Conservation (phyloP, 1,284 basidiomycete genomes). For the Rhodofomes roseus region DNA sequence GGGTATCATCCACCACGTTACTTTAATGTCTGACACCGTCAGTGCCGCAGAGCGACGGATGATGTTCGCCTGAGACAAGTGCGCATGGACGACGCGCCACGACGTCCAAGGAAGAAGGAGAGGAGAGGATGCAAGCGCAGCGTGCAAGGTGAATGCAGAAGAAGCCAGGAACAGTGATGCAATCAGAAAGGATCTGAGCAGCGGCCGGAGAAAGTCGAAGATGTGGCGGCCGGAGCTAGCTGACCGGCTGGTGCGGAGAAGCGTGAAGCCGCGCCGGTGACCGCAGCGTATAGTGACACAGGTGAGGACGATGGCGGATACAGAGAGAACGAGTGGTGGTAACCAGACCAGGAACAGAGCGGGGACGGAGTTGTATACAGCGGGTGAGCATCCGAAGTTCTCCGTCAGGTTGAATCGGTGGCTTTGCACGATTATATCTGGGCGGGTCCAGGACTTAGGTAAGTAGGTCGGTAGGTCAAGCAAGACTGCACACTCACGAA, state of each 20-base stretch:
- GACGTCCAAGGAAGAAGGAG: neutral
- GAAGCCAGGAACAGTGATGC: neutral
- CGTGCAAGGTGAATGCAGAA: neutral
- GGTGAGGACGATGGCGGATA: constrained; percentile 28
- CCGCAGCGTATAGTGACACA: neutral
- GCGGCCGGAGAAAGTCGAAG: neutral
- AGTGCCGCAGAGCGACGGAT: neutral
- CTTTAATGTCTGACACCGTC: neutral
- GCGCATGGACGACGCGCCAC: neutral
- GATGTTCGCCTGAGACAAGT: neutral
- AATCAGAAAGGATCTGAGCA: neutral
- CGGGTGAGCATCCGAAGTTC: constrained; percentile 61
- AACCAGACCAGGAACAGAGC: constrained; percentile 54
- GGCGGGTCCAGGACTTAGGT: neutral
- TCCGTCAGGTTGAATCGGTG: constrained; percentile 65
- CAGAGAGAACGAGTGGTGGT: constrained; percentile 49
- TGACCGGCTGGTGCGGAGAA: neutral
- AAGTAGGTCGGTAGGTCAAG: neutral
- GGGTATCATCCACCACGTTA: constrained; percentile 38
- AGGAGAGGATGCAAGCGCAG: neutral
- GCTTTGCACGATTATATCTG: constrained; percentile 66
- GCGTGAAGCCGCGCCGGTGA: neutral
- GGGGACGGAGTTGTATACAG: constrained; percentile 49
- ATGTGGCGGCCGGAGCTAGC: neutral
- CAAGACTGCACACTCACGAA: constrained; percentile 44